These are phyloP conservation scores for Cyberlindnera xishuangbannaensis DNA, from an alignment of 805 yeast species.

Conservation along the genomic window DNA sequence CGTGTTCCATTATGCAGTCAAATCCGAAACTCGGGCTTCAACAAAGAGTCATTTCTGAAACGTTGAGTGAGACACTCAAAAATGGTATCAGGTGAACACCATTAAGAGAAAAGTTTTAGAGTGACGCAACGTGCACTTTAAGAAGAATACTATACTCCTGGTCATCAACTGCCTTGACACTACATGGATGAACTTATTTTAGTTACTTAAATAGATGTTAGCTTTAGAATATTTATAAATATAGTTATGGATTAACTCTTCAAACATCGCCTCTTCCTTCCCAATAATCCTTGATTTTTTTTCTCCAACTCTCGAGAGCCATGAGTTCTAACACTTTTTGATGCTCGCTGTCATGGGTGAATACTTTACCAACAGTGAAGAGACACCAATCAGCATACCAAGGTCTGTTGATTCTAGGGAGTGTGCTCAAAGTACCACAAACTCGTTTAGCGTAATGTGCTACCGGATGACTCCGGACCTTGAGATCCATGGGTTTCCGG, in stretches of 20 bases:
- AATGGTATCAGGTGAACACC: too few species aligned
- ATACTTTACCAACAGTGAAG: conserved; percentile 18
- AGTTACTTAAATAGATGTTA: too few species aligned
- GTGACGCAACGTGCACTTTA: too few species aligned
- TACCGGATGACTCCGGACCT: conserved; percentile 12
- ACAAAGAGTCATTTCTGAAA: too few species aligned
- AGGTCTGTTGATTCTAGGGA: conserved; percentile 5
- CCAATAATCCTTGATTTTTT: conserved; percentile 25
- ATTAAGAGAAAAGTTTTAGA: conserved; percentile 24
- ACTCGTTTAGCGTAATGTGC: conserved; percentile 20
- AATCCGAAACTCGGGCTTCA: too few species aligned
- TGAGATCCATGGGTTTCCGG: conserved; percentile 13
- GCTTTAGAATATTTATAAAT: too few species aligned
- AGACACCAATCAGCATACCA: conserved; percentile 15
- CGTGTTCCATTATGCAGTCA: too few species aligned
- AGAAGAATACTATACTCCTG: too few species aligned
- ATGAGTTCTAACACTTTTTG: conserved; percentile 21
- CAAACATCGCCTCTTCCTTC: conserved; percentile 15
- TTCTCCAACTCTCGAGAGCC: conserved; percentile 16
- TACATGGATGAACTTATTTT: too few species aligned
- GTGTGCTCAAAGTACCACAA: conserved; percentile 12
- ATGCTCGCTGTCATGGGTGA: conserved; percentile 24
- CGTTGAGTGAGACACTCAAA: too few species aligned
- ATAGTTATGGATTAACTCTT: too few species aligned
- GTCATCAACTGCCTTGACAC: too few species aligned